Conservation (phyloP, 805 yeast species). For the Trichomonascus vanleenenianus region DNA sequence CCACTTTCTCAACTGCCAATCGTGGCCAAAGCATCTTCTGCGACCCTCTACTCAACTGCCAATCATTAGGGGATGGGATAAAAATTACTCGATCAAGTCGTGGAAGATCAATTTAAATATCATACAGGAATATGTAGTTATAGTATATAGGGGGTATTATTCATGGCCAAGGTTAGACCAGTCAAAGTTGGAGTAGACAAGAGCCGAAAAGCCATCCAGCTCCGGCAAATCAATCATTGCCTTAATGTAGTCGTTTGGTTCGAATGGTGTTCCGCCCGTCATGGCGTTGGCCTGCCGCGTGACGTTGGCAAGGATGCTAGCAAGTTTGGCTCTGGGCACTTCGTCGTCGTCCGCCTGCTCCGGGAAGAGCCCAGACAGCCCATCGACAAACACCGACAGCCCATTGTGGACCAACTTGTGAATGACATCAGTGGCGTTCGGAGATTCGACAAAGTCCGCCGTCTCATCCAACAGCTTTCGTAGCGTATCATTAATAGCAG, state of each 20-base stretch:
- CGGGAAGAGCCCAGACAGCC: constrained; percentile 22
- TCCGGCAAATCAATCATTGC: constrained; percentile 48
- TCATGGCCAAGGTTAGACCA: constrained; percentile 12
- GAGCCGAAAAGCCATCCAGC: constrained; percentile 81
- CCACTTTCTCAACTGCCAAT: no score
- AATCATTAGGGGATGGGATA: no score
- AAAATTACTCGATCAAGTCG: not conserved
- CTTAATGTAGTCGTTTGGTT: constrained; percentile 37
- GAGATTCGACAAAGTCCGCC: constrained; percentile 34
- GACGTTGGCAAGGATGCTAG: constrained; percentile 60
- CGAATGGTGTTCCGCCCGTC: constrained; percentile 35
- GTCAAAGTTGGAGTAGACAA: constrained; percentile 73
- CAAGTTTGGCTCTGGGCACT: constrained; percentile 42
- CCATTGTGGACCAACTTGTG: constrained; percentile 37
- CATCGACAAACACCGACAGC: constrained; percentile 39
- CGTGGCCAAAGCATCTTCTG: no score
- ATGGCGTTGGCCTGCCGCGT: constrained; percentile 56
- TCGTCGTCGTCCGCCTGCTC: constrained; percentile 12
- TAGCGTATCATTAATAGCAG: constrained; percentile 19
- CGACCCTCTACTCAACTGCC: no score
- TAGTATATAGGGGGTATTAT: no score
- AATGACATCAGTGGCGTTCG: constrained; percentile 33
- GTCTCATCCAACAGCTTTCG: constrained; percentile 37
- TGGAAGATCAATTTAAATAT: not conserved
- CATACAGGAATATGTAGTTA: no score